Percentiles rank a stretch among this genome's conserved stretches.
These are phyloP conservation scores for Abrus precatorius DNA, from an alignment of 306 rosid species.

Conservation along the genomic window DNA sequence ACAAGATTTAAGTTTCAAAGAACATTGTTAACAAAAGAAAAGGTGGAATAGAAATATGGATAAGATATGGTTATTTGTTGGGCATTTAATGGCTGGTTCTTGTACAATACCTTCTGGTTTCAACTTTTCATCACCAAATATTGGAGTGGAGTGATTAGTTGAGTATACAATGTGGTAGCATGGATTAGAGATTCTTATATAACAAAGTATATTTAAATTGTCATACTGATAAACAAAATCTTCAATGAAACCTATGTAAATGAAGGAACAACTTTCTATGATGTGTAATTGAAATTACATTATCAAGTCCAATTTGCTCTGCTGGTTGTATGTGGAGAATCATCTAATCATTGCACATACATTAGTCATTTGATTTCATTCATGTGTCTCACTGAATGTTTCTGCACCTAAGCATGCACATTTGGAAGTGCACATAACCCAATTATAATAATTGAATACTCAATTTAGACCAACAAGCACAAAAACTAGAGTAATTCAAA, in stretches of 20 bases:
- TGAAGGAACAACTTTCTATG: conserved; percentile 29
- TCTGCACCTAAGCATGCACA: no score
- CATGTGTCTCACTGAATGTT: background rate
- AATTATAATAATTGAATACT: no score
- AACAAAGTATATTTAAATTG: conserved; percentile 20
- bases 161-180: conserved; percentile 47
- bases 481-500: no score
- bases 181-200: conserved; percentile 37
- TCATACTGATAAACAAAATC: conserved; percentile 10
- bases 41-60: conserved; percentile 37
- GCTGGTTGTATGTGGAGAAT: background rate
- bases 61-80: conserved; percentile 22
- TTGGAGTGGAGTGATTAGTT: conserved; percentile 48
- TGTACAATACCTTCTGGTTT: conserved; percentile 44
- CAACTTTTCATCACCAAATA: conserved; percentile 38
- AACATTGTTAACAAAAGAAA: conserved; percentile 59
- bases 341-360: background rate
- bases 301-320: background rate
- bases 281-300: background rate
- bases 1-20: conserved; percentile 57
- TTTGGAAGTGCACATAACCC: no score
- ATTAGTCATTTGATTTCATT: background rate
- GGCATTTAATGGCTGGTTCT: conserved; percentile 30
- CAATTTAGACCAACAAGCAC: no score
- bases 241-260: conserved; percentile 24